phyloP scores from a whole-genome alignment of 495 filamentous ascomycete species.

The Sordaria brevicollis region DNA sequence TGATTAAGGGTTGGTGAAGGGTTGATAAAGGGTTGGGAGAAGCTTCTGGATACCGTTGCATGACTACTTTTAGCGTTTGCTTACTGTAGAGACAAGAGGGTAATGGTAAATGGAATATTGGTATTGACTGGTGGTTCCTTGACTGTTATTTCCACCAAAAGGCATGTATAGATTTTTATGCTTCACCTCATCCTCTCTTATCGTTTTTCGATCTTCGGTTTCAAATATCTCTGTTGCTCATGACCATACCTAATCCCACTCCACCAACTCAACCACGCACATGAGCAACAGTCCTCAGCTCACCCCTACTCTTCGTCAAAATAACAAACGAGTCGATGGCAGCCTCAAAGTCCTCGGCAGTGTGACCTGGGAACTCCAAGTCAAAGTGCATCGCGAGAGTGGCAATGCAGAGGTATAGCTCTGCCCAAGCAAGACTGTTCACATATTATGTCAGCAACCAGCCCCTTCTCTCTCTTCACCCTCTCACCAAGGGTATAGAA shows the following conservation, averaged over 20 bases:
- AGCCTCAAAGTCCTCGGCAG: constrained; percentile 11
- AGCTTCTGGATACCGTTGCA: no score
- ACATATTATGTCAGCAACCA: background rate
- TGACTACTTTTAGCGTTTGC: background rate
- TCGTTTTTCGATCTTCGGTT: no score
- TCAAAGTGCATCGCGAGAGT: constrained; percentile 12
- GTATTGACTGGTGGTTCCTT: no score
- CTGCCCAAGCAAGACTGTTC: constrained; percentile 19
- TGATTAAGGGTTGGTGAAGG: background rate
- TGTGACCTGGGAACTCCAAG: constrained; percentile 11
- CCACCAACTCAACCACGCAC: background rate
- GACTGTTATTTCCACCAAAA: no score
- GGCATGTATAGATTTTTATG: no score
- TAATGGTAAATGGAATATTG: background rate
- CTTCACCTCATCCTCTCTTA: no score
- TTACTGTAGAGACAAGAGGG: background rate
- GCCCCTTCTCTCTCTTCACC: no score
- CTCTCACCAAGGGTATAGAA: background rate
- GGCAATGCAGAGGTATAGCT: constrained; percentile 16
- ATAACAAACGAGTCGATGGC: constrained; percentile 20
- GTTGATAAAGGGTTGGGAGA: no score
- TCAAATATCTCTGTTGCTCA: no score
- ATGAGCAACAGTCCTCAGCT: background rate
- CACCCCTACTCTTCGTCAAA: constrained; percentile 8
- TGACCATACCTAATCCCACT: no score